Percentiles rank a stretch among this genome's conserved stretches.
Conservation (phyloP, 306 rosid species). For the Trifolium fragiferum region DNA sequence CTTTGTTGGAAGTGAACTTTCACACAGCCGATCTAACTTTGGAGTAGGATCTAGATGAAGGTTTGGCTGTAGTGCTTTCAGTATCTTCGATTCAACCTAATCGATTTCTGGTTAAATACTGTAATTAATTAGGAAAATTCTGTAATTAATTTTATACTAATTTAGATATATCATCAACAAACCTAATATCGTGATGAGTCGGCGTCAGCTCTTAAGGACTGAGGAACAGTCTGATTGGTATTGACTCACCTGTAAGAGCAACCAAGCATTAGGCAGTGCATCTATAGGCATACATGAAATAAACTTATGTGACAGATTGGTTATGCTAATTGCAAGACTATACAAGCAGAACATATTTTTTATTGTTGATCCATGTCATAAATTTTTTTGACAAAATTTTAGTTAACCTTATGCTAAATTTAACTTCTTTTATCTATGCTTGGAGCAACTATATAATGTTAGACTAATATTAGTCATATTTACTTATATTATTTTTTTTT, state of each 20-base stretch:
- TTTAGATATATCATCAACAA: no score
- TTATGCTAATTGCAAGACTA: constrained; percentile 4
- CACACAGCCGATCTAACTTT: constrained; percentile 75
- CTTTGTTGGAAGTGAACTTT: constrained; percentile 66
- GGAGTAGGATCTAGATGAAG: constrained; percentile 88
- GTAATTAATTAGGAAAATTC: no score
- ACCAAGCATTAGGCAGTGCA: constrained; percentile 24
- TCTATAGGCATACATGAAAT: background rate
- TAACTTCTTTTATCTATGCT: background rate
- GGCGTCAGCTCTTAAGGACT: constrained; percentile 96
- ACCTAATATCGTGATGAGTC: constrained; percentile 81
- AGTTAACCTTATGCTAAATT: background rate
- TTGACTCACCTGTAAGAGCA: constrained; percentile 84
- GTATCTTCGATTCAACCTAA: constrained; percentile 81
- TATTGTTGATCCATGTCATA: background rate
- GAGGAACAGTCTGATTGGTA: no score
- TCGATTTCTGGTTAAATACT: no score
- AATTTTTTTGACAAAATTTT: background rate
- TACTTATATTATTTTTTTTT: background rate
- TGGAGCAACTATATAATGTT: background rate
- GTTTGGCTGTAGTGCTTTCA: constrained; percentile 87
- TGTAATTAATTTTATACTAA: no score
- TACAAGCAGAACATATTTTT: background rate
- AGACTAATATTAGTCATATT: background rate
- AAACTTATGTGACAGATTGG: background rate